A percentile compares a stretch with the other conserved stretches of the same genome.
Evolutionary conservation across 208 protist genomes (phyloP).

Genomic region (Wallacemonas sp.): DNA sequence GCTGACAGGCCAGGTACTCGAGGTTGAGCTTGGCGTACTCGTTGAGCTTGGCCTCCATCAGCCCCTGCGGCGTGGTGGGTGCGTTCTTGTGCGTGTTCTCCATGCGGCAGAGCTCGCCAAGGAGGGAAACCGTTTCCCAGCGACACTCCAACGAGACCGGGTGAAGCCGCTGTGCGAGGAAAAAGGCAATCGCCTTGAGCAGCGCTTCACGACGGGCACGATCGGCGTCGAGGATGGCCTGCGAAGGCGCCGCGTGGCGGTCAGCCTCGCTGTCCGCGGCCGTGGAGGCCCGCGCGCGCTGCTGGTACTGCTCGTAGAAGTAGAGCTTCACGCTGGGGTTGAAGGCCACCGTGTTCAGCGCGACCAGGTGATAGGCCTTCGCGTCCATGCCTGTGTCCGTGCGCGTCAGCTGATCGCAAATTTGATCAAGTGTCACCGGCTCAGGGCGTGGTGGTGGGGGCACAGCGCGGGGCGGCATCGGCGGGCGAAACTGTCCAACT

Average conservation of each 20-base stretch:
- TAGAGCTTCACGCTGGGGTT: constrained; percentile 84
- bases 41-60: constrained; percentile 65
- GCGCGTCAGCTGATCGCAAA: constrained; percentile 64
- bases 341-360: constrained; percentile 80
- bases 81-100: constrained; percentile 35
- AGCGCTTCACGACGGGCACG: constrained; percentile 48
- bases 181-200: constrained; percentile 66
- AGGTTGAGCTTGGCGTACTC: constrained; percentile 62
- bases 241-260: not conserved
- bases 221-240: constrained; percentile 18
- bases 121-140: constrained; percentile 79
- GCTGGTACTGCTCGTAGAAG: constrained; percentile 53
- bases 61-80: constrained; percentile 20
- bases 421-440: constrained; percentile 80
- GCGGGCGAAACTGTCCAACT: not conserved
- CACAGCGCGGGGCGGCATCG: constrained; percentile 30
- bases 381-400: constrained; percentile 37
- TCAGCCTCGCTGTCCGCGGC: not conserved
- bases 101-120: constrained; percentile 82
- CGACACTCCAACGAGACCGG: constrained; percentile 69
- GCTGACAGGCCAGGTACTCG: constrained; percentile 58
- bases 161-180: constrained; percentile 74
- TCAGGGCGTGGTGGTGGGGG: constrained; percentile 79
- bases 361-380: constrained; percentile 78
- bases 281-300: constrained; percentile 12